Percentiles rank a stretch among this genome's conserved stretches.
Evolutionary conservation across 768 basidiomycete genomes (phyloP).

Genomic region (Leccinum longicurvipes): DNA sequence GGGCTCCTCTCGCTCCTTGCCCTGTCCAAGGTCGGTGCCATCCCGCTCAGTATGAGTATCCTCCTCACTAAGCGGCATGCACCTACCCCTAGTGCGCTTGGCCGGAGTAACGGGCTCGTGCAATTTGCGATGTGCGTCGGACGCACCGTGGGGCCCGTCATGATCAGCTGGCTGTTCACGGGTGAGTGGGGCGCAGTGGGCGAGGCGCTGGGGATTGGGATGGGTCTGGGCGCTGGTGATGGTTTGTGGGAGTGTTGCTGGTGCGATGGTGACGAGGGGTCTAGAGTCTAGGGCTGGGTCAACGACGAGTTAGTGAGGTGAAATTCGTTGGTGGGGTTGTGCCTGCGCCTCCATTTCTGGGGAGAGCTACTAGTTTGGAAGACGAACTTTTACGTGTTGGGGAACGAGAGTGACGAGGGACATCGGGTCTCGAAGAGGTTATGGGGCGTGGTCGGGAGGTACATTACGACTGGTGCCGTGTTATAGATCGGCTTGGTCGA

Average conservation of each 20-base stretch:
- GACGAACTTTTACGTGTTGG: not conserved
- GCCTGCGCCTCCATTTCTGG: not conserved
- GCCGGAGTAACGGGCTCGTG: constrained; percentile 59
- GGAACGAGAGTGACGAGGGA: not conserved
- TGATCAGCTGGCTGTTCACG: constrained; percentile 21
- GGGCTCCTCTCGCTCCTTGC: not conserved
- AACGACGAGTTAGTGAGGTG: not conserved
- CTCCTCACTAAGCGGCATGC: not conserved
- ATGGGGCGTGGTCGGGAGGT: not conserved
- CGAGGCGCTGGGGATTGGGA: not conserved
- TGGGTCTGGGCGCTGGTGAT: constrained; percentile 13
- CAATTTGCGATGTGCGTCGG: constrained; percentile 54
- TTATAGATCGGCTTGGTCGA: not conserved
- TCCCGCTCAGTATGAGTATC: not conserved
- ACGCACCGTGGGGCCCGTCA: constrained; percentile 49
- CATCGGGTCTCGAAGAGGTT: not conserved
- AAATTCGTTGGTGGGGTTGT: not conserved
- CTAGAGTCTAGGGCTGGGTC: not conserved
- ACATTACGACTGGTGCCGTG: not conserved
- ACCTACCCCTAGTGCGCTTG: constrained; percentile 33
- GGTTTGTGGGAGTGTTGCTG: constrained; percentile 1
- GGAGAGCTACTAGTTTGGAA: not conserved
- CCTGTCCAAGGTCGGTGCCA: not conserved
- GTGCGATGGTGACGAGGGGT: constrained; percentile 9
- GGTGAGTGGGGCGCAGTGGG: constrained; percentile 11